Conservation (phyloP, 2,329 filamentous ascomycete species). For the Stagonosporopsis tanaceti region DNA sequence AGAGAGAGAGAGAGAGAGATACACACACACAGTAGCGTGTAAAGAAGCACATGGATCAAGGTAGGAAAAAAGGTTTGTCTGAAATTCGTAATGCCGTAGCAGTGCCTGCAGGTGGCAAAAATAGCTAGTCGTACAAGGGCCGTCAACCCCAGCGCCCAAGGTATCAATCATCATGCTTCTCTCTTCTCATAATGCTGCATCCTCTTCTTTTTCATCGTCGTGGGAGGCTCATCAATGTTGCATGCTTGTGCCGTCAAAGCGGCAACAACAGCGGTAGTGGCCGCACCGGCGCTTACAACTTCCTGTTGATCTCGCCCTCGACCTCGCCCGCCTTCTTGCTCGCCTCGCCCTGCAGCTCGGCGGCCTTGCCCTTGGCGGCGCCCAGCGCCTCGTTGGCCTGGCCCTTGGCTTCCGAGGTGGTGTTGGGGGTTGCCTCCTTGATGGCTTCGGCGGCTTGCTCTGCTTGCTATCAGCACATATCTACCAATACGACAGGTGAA, state of each 20-base stretch:
- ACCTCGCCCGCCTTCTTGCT: slow-evolving; percentile 52
- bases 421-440: slow-evolving; percentile 45
- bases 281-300: slow-evolving; percentile 5
- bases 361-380: slow-evolving; percentile 50
- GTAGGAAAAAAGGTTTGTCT: background rate
- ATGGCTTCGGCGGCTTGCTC: slow-evolving; percentile 59
- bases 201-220: background rate
- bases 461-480: slow-evolving; percentile 41
- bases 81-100: slow-evolving; percentile 20
- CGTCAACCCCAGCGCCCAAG: slow-evolving; percentile 3
- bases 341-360: slow-evolving; percentile 51
- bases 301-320: slow-evolving; percentile 54
- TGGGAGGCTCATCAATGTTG: background rate
- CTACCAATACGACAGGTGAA: background rate
- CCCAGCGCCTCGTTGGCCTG: slow-evolving; percentile 43
- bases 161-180: slow-evolving; percentile 6
- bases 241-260: background rate
- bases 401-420: slow-evolving; percentile 48
- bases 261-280: background rate
- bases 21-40: too few relatives aligned
- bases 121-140: slow-evolving; percentile 20
- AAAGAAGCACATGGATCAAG: too few relatives aligned
- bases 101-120: background rate
- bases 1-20: too few relatives aligned
- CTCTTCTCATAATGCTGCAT: background rate